Percentiles rank a stretch among this genome's conserved stretches.
Conservation (phyloP, 257 asterid species). For the Nicotiana obtusifolia region DNA sequence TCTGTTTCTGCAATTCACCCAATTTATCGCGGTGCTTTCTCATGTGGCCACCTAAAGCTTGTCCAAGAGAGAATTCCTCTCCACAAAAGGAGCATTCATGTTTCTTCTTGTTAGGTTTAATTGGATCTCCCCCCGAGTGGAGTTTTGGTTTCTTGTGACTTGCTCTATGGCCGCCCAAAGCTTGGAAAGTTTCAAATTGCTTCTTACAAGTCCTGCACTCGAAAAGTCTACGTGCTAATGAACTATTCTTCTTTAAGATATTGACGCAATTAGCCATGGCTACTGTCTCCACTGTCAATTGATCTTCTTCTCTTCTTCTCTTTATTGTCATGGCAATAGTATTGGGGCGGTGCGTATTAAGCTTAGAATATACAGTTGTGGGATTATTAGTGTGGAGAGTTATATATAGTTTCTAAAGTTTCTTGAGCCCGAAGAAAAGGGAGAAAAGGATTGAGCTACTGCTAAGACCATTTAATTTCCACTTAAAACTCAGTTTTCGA, state of each 20-base stretch:
- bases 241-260: not conserved
- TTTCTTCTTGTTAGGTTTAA: not conserved
- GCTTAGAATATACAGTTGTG: too few species aligned
- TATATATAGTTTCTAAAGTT: not conserved
- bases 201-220: conserved; percentile 33
- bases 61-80: not conserved
- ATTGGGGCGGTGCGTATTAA: too few species aligned
- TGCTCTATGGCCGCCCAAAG: conserved; percentile 35
- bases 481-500: too few species aligned
- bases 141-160: conserved; percentile 26
- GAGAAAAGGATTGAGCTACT: not conserved
- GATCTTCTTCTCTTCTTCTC: not conserved
- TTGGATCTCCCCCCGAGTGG: not conserved
- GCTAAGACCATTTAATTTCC: not conserved
- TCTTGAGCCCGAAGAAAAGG: not conserved
- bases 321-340: not conserved
- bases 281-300: not conserved
- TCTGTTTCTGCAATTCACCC: not conserved
- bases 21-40: not conserved
- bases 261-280: conserved; percentile 17
- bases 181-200: conserved; percentile 25
- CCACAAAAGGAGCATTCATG: conserved; percentile 1
- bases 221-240: conserved; percentile 2
- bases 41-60: conserved; percentile 10
- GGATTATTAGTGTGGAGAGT: not conserved